Evolutionary conservation across 2,329 filamentous ascomycete genomes (phyloP).

Genomic region (Alternaria panax): DNA sequence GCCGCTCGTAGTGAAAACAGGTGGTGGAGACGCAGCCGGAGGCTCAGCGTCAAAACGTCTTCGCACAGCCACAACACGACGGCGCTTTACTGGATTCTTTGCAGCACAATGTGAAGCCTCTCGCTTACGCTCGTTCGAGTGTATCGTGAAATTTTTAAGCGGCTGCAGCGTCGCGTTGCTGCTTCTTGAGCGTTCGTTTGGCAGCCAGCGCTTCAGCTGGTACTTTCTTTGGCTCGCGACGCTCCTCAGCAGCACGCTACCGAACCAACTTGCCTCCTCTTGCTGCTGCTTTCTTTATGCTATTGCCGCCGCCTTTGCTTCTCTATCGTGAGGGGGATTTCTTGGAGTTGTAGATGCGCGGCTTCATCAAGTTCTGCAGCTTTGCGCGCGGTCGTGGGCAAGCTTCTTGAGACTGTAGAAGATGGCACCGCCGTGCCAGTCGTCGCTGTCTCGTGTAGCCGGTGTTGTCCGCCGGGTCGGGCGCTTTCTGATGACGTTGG

Average conservation of each 20-base stretch:
- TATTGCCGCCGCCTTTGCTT: slow-evolving; percentile 36
- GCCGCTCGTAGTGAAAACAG: background rate
- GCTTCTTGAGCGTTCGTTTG: background rate
- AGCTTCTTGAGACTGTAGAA: background rate
- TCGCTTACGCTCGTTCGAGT: background rate
- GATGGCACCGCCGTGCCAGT: background rate
- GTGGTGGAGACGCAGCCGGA: background rate
- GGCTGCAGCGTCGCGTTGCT: background rate
- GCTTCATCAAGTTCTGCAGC: background rate
- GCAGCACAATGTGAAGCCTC: background rate
- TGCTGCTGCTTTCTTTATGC: background rate
- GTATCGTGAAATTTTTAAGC: background rate
- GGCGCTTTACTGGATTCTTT: background rate
- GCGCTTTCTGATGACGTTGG: background rate
- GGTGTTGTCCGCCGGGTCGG: background rate
- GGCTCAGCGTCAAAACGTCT: background rate
- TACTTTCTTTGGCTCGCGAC: background rate
- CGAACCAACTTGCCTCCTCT: background rate
- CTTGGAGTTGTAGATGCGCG: background rate
- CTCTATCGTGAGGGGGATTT: background rate
- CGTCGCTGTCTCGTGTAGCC: background rate
- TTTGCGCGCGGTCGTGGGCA: background rate
- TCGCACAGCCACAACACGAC: background rate
- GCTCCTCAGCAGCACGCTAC: background rate
- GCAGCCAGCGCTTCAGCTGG: background rate